Evolutionary conservation across 257 asterid genomes (phyloP).

Genomic region (Solanum paucissectum): DNA sequence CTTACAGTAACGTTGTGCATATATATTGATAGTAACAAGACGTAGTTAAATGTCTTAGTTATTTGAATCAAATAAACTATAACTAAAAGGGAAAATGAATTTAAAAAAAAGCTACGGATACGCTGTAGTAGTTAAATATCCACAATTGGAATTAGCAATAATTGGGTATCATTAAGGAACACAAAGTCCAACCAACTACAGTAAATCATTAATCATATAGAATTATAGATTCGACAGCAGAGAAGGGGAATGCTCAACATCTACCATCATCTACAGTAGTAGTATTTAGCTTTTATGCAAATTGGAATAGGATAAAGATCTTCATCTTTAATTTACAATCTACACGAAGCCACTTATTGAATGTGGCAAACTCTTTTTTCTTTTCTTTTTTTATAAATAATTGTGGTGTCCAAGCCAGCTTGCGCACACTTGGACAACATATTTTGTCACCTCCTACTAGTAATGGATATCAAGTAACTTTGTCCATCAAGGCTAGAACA

Average conservation of each 20-base stretch:
- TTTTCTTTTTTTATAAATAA: neutral
- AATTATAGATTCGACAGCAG: neutral
- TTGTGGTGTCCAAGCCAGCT: neutral
- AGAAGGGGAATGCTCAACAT: neutral
- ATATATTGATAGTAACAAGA: neutral
- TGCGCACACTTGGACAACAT: neutral
- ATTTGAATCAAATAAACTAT: neutral
- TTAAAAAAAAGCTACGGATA: too few relatives aligned
- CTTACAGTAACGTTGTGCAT: neutral
- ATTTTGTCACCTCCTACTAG: neutral
- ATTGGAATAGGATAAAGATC: neutral
- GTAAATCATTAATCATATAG: neutral
- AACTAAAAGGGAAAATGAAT: neutral
- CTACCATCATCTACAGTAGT: neutral
- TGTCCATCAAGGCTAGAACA: neutral
- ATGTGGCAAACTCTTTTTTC: neutral
- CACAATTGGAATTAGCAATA: neutral
- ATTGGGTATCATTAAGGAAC: neutral
- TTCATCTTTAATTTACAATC: neutral
- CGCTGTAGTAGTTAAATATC: neutral
- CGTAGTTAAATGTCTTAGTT: neutral
- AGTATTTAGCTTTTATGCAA: neutral
- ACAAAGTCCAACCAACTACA: neutral
- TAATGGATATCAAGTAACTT: neutral
- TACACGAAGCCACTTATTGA: neutral